Evolutionary conservation across 108 stramenopile genomes (phyloP).

Genomic region (Pseudonitzschia pungens): DNA sequence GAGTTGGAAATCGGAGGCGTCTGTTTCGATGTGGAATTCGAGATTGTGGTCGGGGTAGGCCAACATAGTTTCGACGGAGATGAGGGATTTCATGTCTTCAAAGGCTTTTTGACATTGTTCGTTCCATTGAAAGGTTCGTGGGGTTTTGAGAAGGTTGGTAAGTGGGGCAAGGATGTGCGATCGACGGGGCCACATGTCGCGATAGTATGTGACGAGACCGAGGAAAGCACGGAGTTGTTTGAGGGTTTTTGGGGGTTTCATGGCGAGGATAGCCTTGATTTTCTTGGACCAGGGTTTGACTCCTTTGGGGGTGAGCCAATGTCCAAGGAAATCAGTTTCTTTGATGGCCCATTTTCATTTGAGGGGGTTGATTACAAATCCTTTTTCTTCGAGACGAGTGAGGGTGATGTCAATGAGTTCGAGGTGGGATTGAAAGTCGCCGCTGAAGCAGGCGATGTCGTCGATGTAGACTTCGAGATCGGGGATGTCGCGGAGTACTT

Average conservation of each 20-base stretch:
- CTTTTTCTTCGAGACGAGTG: constrained; percentile 17
- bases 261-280: constrained; percentile 42
- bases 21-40: constrained; percentile 34
- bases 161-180: constrained; percentile 49
- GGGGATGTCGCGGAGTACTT: constrained; percentile 7
- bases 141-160: constrained; percentile 19
- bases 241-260: constrained; percentile 22
- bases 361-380: constrained; percentile 43
- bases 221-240: constrained; percentile 35
- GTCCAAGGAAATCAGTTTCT: constrained; percentile 43
- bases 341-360: constrained; percentile 46
- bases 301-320: constrained; percentile 14
- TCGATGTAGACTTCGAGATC: not conserved
- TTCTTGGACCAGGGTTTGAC: constrained; percentile 36
- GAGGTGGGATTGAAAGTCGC: not conserved
- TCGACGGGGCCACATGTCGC: constrained; percentile 43
- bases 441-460: not conserved
- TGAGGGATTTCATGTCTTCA: constrained; percentile 37
- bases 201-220: constrained; percentile 51
- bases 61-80: constrained; percentile 37
- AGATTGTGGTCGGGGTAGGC: constrained; percentile 47
- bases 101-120: constrained; percentile 41
- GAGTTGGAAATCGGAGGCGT: constrained; percentile 34
- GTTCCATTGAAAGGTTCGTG: constrained; percentile 33
- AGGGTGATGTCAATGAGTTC: constrained; percentile 10